These are phyloP conservation scores for Kluyveromyces marxianus DNA, from an alignment of 1,139 yeast genomes.

Conservation along the genomic window DNA sequence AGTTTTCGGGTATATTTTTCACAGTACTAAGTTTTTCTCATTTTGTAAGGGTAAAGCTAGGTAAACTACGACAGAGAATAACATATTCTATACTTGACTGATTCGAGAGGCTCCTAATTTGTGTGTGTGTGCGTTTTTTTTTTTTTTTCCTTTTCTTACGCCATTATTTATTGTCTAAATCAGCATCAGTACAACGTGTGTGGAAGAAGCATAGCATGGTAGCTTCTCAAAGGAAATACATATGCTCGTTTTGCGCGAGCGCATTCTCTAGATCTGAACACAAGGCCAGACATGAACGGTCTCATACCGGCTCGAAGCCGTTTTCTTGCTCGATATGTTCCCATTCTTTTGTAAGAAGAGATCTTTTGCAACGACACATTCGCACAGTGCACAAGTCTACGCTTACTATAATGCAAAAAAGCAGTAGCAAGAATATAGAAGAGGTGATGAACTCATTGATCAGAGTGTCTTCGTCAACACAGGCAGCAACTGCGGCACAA, in stretches of 20 bases:
- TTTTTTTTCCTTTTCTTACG: neutral
- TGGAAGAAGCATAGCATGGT: slow-evolving; percentile 12
- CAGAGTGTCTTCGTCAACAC: neutral
- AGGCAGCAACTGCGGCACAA: neutral
- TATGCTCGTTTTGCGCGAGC: slow-evolving; percentile 74
- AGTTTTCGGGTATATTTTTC: too few species aligned
- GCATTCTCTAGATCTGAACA: slow-evolving; percentile 80
- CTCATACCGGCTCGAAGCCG: slow-evolving; percentile 79
- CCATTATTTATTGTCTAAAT: too few species aligned
- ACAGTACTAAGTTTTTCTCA: too few species aligned
- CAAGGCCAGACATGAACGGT: slow-evolving; percentile 72
- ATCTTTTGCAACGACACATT: slow-evolving; percentile 66
- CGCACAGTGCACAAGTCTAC: slow-evolving; percentile 56
- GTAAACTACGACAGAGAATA: too few species aligned
- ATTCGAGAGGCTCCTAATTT: too few species aligned
- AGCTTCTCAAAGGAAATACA: slow-evolving; percentile 53
- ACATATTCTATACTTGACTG: too few species aligned
- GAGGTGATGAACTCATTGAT: slow-evolving; percentile 6
- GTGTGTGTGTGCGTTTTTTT: too few species aligned
- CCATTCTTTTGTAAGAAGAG: slow-evolving; percentile 69
- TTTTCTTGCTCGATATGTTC: slow-evolving; percentile 68
- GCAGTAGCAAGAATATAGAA: slow-evolving; percentile 1
- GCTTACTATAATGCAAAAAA: slow-evolving; percentile 5
- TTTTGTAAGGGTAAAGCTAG: too few species aligned
- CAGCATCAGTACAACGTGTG: too few species aligned